Evolutionary conservation across 768 basidiomycete species (phyloP).

Genomic region (Russula sp.): DNA sequence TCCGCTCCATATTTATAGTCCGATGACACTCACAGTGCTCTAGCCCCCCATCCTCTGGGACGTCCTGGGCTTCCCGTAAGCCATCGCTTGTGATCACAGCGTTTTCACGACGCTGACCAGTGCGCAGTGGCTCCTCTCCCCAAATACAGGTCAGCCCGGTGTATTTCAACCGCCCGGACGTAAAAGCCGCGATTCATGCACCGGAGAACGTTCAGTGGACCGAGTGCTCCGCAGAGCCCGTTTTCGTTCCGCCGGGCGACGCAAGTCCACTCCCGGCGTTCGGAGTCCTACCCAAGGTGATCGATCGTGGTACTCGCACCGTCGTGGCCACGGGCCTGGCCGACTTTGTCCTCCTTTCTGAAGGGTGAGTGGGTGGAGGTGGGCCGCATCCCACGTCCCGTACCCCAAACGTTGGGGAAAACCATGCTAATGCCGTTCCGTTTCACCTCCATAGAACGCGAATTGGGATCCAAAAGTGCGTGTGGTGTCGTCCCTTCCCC

Average conservation of each 20-base stretch:
- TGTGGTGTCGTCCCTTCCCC: background rate
- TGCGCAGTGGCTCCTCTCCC: constrained; percentile 15
- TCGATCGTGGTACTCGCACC: constrained; percentile 3
- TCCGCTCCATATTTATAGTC: too few species aligned
- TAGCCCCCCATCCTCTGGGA: constrained; percentile 20
- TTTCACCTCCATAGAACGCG: constrained; percentile 1
- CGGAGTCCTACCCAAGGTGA: constrained; percentile 14
- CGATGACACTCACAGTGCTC: background rate
- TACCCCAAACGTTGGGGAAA: background rate
- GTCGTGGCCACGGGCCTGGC: constrained; percentile 12
- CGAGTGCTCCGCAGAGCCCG: constrained; percentile 8
- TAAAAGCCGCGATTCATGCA: constrained; percentile 21
- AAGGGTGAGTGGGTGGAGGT: constrained; percentile 13
- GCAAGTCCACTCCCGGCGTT: background rate
- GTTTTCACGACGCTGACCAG: background rate
- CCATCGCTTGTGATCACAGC: background rate
- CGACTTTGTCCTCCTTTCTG: constrained; percentile 12
- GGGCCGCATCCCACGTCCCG: too few species aligned
- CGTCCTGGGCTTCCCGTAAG: constrained; percentile 20
- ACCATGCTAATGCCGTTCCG: background rate
- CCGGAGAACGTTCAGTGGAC: constrained; percentile 16
- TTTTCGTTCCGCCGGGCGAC: constrained; percentile 8
- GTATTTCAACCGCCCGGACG: constrained; percentile 21
- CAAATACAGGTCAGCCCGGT: constrained; percentile 17
- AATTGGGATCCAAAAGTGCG: constrained; percentile 20